Evolutionary conservation across 352 stramenopile species (phyloP), one percentile per base, ranked within the genome.

Genomic region (Pythium dissotocum): DNA sequence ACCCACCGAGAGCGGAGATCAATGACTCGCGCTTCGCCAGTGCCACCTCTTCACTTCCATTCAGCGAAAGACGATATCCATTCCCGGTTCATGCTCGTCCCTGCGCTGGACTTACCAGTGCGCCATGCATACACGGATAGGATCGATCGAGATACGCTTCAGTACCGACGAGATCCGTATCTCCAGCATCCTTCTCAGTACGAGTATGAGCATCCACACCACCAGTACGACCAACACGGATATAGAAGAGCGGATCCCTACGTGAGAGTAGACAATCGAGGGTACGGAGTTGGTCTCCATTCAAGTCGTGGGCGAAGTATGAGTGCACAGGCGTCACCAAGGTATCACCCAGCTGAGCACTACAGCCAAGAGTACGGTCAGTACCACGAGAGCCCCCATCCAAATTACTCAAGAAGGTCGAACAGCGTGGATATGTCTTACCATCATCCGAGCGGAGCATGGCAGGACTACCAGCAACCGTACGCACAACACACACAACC

Each of bases 71-170:
- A 84, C 18, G 21, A 70, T 30, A 42, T 69, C 24, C 67, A 57
- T 16, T 74, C 71, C 18, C 54, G 52, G 4, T 65, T 71, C 13
- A 58, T 66, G 42, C 38, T 72, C 48, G n/a, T 59, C 16, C 62
- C 58, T 13, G 60, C 72, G 8, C 57, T 63, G 4, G 36, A 49
- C n/a, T 14, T 63, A 6, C 59, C 62, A n/a, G 16, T 35, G 35
- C 63, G 63, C 2, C 58, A 69, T 16, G 81, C 81, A 14, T 66
- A 72, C 30, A 83, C 77, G 0, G 81, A 88, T 48, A 69, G 79
- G 0, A 61, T 77, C 48, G 70, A 82, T 32, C 70, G 77, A 2
- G 69, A 85, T 4, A 53, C 48, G 21, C 16, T 26, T 0, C 58
- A 52, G 18, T 71, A 68, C 28, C 62, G 57, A 32, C 57, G 38